These are phyloP conservation scores for Conringia planisiliqua DNA, from an alignment of 345 rosid species.

Conservation along the genomic window DNA sequence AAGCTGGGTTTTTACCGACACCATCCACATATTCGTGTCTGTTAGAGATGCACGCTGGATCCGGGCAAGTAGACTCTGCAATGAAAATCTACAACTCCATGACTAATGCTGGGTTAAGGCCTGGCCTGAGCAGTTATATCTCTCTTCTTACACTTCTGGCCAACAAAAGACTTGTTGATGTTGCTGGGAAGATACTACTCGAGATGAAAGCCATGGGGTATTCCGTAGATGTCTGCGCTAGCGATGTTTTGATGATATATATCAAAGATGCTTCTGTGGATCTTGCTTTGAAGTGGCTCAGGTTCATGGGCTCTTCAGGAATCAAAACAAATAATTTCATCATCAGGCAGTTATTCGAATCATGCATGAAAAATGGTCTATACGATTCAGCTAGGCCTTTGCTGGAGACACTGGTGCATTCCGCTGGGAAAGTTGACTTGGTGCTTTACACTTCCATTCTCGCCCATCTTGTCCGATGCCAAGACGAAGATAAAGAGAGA, in stretches of 20 bases:
- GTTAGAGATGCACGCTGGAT: constrained; percentile 90
- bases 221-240: constrained; percentile 85
- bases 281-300: constrained; percentile 88
- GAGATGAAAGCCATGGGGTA: constrained; percentile 98
- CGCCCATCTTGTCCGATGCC: constrained; percentile 87
- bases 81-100: constrained; percentile 94
- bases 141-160: constrained; percentile 78
- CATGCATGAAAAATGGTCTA: constrained; percentile 84
- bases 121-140: constrained; percentile 83
- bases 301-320: constrained; percentile 93
- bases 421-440: constrained; percentile 88
- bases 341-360: constrained; percentile 87
- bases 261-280: constrained; percentile 90
- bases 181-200: constrained; percentile 87
- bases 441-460: constrained; percentile 94
- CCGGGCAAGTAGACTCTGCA: constrained; percentile 87
- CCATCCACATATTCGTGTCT: constrained; percentile 91
- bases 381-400: constrained; percentile 93
- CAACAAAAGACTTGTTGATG: constrained; percentile 85
- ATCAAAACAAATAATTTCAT: constrained; percentile 90
- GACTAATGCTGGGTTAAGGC: constrained; percentile 88
- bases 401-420: constrained; percentile 74
- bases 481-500: constrained; percentile 82
- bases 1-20: constrained; percentile 88
- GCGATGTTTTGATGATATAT: constrained; percentile 95